Evolutionary conservation across 805 yeast species (phyloP), one percentile per base, ranked within the genome.

Genomic region (Suhomyces xylopsoci): DNA sequence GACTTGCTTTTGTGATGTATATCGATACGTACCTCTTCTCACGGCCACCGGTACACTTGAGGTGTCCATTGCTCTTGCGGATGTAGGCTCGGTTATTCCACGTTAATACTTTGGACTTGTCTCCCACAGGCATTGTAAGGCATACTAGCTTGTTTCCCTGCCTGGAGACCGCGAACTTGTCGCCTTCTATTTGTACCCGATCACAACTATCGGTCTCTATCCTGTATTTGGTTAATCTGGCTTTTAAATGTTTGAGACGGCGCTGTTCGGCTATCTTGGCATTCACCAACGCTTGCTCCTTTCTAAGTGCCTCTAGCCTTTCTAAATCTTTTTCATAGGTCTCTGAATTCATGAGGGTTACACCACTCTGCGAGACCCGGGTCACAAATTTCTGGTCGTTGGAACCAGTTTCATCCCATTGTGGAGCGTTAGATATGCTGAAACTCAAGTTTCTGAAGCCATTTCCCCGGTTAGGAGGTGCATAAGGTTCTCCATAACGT

Each of bases 161-260:
- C 15, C 67, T 61, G 1, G 73, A 60, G 3, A 77, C 68, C 0
- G 83, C 81, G 63, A 71, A 82, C 30, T 65, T 62, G n/a, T 69
- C 69, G 3, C 76, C 77, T 30, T 73, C 70, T 9, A 82, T 67
- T 12, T 59, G 48, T 8, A 76, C 58, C 40, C 84, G 68, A 58
- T 83, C 86, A 50, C 77, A 74, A 52, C 65, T 62, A 48, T 76
- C 81, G 43, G 76, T 70, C 48, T 69, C 67, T 6, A 62, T 61
- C 52, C 69, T 67, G 50, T 77, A 71, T 50, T 54, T 58, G 14
- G 61, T 50, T 15, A 67, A 65, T 60, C 50, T 30, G 12, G 26
- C 17, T 8, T 45, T 26, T 51, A 51, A 62, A 48, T 14, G 65
- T 44, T 55, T 54, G 50, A 48, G 58, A 56, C 52, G 58, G 55